Base-by-base conservation (phyloP, 306 rosid species). In the Medicago ruthenica region DNA sequence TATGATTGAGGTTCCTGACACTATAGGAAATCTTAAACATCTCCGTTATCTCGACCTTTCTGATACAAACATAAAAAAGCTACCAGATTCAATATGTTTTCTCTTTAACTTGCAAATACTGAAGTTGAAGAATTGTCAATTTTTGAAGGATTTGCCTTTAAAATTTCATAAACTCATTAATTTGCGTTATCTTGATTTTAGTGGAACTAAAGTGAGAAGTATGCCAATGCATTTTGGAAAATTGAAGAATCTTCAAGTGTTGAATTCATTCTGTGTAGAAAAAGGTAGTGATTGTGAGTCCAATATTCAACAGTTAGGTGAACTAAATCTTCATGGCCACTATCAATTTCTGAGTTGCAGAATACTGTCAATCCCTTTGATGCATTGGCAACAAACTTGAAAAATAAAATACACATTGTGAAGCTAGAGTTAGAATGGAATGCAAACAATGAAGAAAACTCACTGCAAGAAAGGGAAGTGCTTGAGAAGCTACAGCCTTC, bases 401-500 rank as follows among this genome's bases (percentile, higher is more conserved):
- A 24, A 62, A 58, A 3, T 5, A 77, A 77, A 62, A 0, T 4
- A 0, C 11, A 59, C 51, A 67, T 82, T 10, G 20, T 16, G 62
- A 4, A 15, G 3, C 36, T 77, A 4, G 16, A 7, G 27, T 60
- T 82, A 8, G 1, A 17, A 10, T 82, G 86, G 83, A 51, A 17
- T 24, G 7, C 3, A 2, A 12, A 9, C 0, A 2, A 4, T 42
- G 58, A 77, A 4, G 58, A 77, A 4, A 24, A 71, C 1, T 54
- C 45, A 6, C 0, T 5, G 22, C 47, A 37, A 9, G 67, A 45
- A 44, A 75, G 15, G 11, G 70, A 65, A n/a, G 61, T 83, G 39
- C 71, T 79, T 9, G 83, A 74, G 51, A 55, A 68, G 55, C 53
- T 83, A 0, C 77, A 64, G 40, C 83, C 78, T 53, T 75, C 58